Conservation (phyloP, 495 filamentous ascomycete species). For the Penicillium pancosmium region DNA sequence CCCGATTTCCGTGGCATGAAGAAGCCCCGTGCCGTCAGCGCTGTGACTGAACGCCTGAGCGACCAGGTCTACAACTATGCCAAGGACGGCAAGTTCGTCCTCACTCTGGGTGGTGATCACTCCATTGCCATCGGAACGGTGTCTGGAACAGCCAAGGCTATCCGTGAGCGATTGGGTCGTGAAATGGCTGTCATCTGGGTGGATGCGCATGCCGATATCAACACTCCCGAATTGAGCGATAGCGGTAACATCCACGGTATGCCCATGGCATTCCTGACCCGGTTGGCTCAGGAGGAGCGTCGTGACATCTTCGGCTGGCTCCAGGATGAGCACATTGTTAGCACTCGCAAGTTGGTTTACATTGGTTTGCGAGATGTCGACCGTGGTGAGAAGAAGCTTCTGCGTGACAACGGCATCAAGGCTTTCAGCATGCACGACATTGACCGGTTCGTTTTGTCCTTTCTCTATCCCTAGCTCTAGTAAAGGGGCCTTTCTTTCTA, state of each 20-base stretch:
- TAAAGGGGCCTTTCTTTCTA: not conserved
- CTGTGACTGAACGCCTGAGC: slow-evolving; percentile 79
- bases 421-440: slow-evolving; percentile 99
- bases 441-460: slow-evolving; percentile 61
- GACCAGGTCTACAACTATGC: slow-evolving; percentile 88
- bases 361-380: slow-evolving; percentile 96
- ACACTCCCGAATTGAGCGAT: slow-evolving; percentile 84
- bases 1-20: slow-evolving; percentile 89
- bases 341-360: slow-evolving; percentile 88
- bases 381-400: slow-evolving; percentile 82
- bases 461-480: slow-evolving; percentile 2
- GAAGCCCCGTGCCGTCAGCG: slow-evolving; percentile 84
- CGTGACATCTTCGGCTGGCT: slow-evolving; percentile 89
- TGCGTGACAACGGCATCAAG: slow-evolving; percentile 86
- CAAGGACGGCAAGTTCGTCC: slow-evolving; percentile 78
- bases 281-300: slow-evolving; percentile 71
- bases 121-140: slow-evolving; percentile 94
- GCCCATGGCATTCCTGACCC: slow-evolving; percentile 91
- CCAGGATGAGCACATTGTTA: slow-evolving; percentile 62
- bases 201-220: slow-evolving; percentile 97
- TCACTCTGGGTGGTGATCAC: slow-evolving; percentile 96
- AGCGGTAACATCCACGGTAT: slow-evolving; percentile 98
- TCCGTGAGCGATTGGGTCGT: slow-evolving; percentile 74
- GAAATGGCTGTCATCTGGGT: slow-evolving; percentile 98
- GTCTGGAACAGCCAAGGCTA: slow-evolving; percentile 80